A percentile compares a stretch with the other conserved stretches of the same genome.
phyloP scores from a whole-genome alignment of 306 rosid species.

The Macrotyloma uniflorum region DNA sequence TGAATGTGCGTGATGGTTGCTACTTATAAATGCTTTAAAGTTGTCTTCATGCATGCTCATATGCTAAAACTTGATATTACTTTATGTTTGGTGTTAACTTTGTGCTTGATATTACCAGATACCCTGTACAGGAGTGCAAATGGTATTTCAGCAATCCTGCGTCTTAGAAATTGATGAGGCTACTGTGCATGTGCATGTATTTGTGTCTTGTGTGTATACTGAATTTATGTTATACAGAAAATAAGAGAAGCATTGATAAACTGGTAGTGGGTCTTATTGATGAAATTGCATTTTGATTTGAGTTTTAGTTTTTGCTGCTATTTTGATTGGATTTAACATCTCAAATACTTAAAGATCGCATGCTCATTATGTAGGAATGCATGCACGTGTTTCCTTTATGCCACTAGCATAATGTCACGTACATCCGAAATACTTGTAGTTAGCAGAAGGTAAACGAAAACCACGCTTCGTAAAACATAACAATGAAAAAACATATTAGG shows the following conservation, averaged over 20 bases:
- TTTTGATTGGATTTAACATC: background rate
- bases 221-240: background rate
- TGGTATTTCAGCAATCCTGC: conserved; percentile 3
- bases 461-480: background rate
- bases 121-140: conserved; percentile 7
- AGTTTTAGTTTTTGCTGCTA: background rate
- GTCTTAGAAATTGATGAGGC: background rate
- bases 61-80: conserved; percentile 6
- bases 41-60: background rate
- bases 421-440: conserved; percentile 1
- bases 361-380: background rate
- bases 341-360: background rate
- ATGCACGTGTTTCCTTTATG: conserved; percentile 1
- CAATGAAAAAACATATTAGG: background rate
- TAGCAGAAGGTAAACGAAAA: conserved; percentile 22
- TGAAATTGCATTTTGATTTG: background rate
- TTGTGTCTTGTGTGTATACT: conserved; percentile 1
- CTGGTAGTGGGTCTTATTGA: background rate
- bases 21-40: conserved; percentile 21
- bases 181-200: background rate
- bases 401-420: background rate
- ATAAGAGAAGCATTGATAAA: background rate
- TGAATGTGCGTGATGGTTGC: conserved; percentile 15
- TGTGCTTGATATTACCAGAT: background rate
- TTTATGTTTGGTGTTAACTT: background rate